phyloP scores from a whole-genome alignment of 306 rosid genomes.

The Cajanus cajan region DNA sequence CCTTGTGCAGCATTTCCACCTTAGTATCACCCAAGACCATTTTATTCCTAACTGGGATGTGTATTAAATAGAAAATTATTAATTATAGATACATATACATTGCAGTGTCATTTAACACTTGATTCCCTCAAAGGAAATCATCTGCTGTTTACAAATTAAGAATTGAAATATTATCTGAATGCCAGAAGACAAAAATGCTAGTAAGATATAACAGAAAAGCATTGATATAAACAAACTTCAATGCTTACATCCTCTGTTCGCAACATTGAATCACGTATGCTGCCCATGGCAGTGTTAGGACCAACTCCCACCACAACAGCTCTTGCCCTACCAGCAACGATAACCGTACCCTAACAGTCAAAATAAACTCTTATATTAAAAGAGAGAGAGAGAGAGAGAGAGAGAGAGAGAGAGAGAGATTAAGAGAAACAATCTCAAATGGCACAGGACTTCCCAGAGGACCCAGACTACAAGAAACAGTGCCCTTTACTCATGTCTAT shows the following conservation, averaged over 20 bases:
- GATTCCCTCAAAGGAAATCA: background rate
- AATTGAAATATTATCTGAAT: slow-evolving; percentile 17
- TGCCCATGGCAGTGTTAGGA: slow-evolving; percentile 94
- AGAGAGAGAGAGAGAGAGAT: background rate
- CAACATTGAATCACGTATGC: slow-evolving; percentile 87
- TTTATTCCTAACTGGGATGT: background rate
- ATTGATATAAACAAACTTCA: slow-evolving; percentile 12
- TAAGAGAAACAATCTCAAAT: slow-evolving; percentile 4
- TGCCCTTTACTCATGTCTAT: slow-evolving; percentile 22
- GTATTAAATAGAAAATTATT: background rate
- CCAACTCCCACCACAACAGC: slow-evolving; percentile 95
- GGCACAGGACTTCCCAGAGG: background rate
- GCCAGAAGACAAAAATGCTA: slow-evolving; percentile 18
- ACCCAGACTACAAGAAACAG: slow-evolving; percentile 3
- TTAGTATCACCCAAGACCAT: slow-evolving; percentile 9
- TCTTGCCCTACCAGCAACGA: slow-evolving; percentile 97
- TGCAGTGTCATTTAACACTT: slow-evolving; percentile 15
- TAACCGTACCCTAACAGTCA: slow-evolving; percentile 82
- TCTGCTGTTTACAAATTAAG: slow-evolving; percentile 13
- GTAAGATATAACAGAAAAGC: slow-evolving; percentile 20
- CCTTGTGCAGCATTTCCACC: background rate
- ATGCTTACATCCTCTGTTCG: slow-evolving; percentile 89
- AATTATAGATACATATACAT: background rate
- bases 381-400: background rate
- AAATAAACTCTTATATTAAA: slow-evolving; percentile 15